A percentile compares a stretch with the other conserved stretches of the same genome.
These are phyloP conservation scores for Saccharomyces uvarum DNA, from an alignment of 1,139 yeast genomes.

Conservation along the genomic window DNA sequence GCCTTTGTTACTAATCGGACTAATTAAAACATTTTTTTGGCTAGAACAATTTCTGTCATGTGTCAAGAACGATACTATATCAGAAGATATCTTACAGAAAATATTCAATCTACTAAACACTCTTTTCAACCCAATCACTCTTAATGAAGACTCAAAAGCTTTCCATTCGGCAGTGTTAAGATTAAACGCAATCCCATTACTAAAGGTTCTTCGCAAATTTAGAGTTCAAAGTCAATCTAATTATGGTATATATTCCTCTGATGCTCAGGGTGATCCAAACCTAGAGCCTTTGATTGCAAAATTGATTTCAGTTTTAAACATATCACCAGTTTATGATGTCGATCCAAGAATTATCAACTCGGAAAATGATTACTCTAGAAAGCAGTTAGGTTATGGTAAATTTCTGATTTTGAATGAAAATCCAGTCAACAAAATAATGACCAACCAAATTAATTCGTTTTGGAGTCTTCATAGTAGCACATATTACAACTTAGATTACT, in stretches of 20 bases:
- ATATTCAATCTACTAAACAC: constrained; percentile 22
- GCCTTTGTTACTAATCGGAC: constrained; percentile 39
- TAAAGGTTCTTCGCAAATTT: constrained; percentile 23
- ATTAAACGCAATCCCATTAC: constrained; percentile 23
- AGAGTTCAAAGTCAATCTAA: constrained; percentile 20
- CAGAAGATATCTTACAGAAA: constrained; percentile 18
- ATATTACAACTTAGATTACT: constrained; percentile 30
- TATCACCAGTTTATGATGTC: constrained; percentile 26
- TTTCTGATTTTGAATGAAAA: constrained; percentile 25
- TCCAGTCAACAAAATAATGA: constrained; percentile 29
- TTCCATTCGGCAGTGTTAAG: constrained; percentile 27
- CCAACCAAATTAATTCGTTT: constrained; percentile 31
- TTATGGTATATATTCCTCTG: constrained; percentile 30
- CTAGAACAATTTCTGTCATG: constrained; percentile 24
- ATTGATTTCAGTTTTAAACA: constrained; percentile 18
- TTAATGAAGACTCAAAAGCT: constrained; percentile 28
- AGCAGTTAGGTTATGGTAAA: constrained; percentile 22
- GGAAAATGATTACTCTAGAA: constrained; percentile 25
- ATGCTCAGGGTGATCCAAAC: constrained; percentile 23
- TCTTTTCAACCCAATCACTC: constrained; percentile 22
- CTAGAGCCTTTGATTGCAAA: constrained; percentile 24
- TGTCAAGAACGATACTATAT: constrained; percentile 15
- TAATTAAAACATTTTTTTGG: constrained; percentile 29
- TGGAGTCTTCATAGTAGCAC: constrained; percentile 34
- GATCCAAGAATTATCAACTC: constrained; percentile 22